These are phyloP conservation scores for Fusarium sp. DNA, from an alignment of 2,329 filamentous ascomycete genomes.

Conservation along the genomic window DNA sequence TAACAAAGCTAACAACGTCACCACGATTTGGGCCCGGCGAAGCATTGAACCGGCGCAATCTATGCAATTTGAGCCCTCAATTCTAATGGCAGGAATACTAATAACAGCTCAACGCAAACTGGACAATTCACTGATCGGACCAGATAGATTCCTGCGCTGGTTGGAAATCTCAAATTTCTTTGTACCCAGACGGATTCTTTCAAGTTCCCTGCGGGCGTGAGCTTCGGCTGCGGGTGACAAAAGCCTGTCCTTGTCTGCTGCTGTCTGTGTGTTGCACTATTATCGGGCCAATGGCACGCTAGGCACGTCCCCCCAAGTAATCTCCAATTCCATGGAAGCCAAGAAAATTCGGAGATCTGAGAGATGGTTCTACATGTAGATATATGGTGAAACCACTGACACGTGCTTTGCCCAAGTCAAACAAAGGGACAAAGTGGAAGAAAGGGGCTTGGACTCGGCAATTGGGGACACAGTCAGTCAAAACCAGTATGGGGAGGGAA, in stretches of 20 bases:
- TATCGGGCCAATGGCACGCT: constrained; percentile 26
- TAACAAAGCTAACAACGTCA: constrained; percentile 11
- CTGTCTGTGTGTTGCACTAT: background rate
- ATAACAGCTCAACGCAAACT: background rate
- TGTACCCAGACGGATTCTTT: background rate
- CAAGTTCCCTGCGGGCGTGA: background rate
- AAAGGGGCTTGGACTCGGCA: background rate
- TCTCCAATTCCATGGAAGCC: constrained; percentile 22
- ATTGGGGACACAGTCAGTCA: background rate
- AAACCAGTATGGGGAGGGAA: background rate
- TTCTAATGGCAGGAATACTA: too few species aligned
- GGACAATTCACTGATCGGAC: background rate
- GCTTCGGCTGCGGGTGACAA: background rate
- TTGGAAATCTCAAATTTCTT: background rate
- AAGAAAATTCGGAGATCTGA: constrained; percentile 19
- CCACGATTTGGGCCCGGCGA: background rate
- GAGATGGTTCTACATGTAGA: background rate
- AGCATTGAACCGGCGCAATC: background rate
- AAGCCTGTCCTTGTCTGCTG: constrained; percentile 13
- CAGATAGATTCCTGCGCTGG: background rate
- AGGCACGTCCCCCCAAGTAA: background rate
- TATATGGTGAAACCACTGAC: constrained; percentile 16
- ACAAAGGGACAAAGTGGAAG: background rate
- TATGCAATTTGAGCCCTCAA: background rate
- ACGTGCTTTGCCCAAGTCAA: constrained; percentile 11